Conservation (phyloP, 345 rosid genomes). For the Pugionium cornutum region DNA sequence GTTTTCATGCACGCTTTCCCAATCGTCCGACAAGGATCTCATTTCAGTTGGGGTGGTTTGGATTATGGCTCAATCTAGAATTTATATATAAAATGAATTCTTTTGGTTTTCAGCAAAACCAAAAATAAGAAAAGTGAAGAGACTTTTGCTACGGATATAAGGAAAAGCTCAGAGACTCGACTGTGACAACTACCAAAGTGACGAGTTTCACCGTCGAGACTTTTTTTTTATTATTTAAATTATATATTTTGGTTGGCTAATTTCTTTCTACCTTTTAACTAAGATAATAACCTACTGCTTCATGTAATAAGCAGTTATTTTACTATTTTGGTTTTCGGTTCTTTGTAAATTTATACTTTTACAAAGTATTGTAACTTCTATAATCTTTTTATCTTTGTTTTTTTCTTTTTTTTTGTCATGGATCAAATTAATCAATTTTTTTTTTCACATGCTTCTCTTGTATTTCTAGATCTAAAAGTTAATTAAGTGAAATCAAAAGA, state of each 20-base stretch:
- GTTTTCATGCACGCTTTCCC: conserved; percentile 73
- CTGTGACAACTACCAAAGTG: conserved; percentile 29
- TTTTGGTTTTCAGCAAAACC: conserved; percentile 19
- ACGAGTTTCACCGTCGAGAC: conserved; percentile 18
- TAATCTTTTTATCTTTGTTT: not conserved
- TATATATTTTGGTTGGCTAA: conserved; percentile 29
- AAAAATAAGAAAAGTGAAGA: conserved; percentile 4
- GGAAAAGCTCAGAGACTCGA: conserved; percentile 30
- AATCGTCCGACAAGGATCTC: conserved; percentile 55
- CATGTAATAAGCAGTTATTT: conserved; percentile 12
- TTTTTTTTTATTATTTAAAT: not conserved
- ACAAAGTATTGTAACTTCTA: conserved; percentile 23
- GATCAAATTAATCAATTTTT: no score
- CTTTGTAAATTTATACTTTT: conserved; percentile 36
- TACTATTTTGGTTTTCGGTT: not conserved
- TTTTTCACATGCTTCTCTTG: not conserved
- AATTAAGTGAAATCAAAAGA: not conserved
- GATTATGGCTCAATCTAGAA: conserved; percentile 70
- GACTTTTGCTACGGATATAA: conserved; percentile 12
- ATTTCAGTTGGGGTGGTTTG: conserved; percentile 80
- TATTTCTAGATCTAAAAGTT: no score
- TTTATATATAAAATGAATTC: conserved; percentile 15
- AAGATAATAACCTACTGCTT: conserved; percentile 27
- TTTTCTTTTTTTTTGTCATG: not conserved
- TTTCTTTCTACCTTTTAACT: conserved; percentile 23